These are phyloP conservation scores for Didymella sp. DNA, from an alignment of 2,329 filamentous ascomycete species.

Conservation along the genomic window DNA sequence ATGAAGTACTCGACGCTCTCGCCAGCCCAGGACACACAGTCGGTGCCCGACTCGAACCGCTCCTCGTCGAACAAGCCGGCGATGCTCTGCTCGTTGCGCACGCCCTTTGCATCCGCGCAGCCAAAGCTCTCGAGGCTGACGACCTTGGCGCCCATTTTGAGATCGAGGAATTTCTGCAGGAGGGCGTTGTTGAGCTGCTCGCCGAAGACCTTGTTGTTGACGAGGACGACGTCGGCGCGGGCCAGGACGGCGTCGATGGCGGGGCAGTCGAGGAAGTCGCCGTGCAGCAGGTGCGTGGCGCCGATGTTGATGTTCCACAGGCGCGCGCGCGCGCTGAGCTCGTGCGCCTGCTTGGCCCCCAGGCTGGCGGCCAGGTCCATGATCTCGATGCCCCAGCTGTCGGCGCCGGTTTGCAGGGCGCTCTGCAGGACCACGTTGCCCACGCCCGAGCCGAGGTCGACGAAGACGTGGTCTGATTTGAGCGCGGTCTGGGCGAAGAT, in stretches of 20 bases:
- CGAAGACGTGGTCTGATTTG: slow-evolving; percentile 83
- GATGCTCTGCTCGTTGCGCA: slow-evolving; percentile 78
- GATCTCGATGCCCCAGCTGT: slow-evolving; percentile 96
- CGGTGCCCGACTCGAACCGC: slow-evolving; percentile 71
- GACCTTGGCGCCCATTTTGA: slow-evolving; percentile 88
- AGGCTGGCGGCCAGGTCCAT: slow-evolving; percentile 89
- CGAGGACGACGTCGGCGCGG: slow-evolving; percentile 90
- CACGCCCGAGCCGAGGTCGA: slow-evolving; percentile 94
- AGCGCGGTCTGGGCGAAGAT: slow-evolving; percentile 81
- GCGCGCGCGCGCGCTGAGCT: slow-evolving; percentile 83
- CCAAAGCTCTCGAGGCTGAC: slow-evolving; percentile 88
- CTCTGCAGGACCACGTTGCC: slow-evolving; percentile 96
- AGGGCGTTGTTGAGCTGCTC: slow-evolving; percentile 84
- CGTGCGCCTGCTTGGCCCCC: slow-evolving; percentile 78
- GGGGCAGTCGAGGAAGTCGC: slow-evolving; percentile 80
- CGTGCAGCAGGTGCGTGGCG: slow-evolving; percentile 77
- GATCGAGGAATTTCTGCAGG: slow-evolving; percentile 87
- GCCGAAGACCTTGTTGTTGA: slow-evolving; percentile 98
- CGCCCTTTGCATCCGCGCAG: slow-evolving; percentile 77
- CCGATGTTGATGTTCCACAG: slow-evolving; percentile 89
- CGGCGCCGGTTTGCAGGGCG: slow-evolving; percentile 89
- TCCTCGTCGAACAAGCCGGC: slow-evolving; percentile 82
- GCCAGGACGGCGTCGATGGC: slow-evolving; percentile 76
- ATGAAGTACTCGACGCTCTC: slow-evolving; percentile 86
- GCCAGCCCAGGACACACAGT: slow-evolving; percentile 88